phyloP scores from a whole-genome alignment of 345 rosid species.

The Bretschneidera sinensis region DNA sequence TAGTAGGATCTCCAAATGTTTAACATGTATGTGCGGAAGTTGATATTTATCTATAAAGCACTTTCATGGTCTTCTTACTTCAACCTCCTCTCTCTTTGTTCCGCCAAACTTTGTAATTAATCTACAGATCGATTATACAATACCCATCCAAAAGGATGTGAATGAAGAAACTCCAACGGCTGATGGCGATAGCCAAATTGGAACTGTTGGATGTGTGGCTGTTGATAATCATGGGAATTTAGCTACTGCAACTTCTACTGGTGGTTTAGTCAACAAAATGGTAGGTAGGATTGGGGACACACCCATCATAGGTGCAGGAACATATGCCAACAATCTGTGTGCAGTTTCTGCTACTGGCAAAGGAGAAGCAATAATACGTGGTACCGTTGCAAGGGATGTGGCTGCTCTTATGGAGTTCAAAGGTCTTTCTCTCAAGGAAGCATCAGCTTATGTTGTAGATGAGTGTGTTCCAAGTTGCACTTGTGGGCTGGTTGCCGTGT shows the following conservation, averaged over 20 bases:
- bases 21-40: too few relatives aligned
- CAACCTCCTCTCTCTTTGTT: too few relatives aligned
- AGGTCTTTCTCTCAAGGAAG: slow-evolving; percentile 73
- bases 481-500: slow-evolving; percentile 81
- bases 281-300: slow-evolving; percentile 94
- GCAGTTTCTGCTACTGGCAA: slow-evolving; percentile 92
- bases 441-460: slow-evolving; percentile 61
- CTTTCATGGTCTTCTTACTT: too few relatives aligned
- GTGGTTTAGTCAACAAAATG: slow-evolving; percentile 93
- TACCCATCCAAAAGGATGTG: slow-evolving; percentile 32
- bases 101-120: neutral
- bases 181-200: slow-evolving; percentile 56
- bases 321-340: slow-evolving; percentile 80
- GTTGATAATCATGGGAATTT: slow-evolving; percentile 73
- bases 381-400: slow-evolving; percentile 84
- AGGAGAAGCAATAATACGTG: slow-evolving; percentile 84
- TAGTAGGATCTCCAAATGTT: too few relatives aligned
- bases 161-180: slow-evolving; percentile 14
- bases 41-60: too few relatives aligned
- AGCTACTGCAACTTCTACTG: slow-evolving; percentile 92
- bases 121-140: slow-evolving; percentile 71
- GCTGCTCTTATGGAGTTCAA: slow-evolving; percentile 93
- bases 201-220: slow-evolving; percentile 96
- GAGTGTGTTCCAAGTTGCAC: slow-evolving; percentile 51
- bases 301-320: slow-evolving; percentile 87